A percentile compares a stretch with the other conserved stretches of the same genome.
Conservation (phyloP, 2,329 filamentous ascomycete species). For the Pseudocercospora fuligena region DNA sequence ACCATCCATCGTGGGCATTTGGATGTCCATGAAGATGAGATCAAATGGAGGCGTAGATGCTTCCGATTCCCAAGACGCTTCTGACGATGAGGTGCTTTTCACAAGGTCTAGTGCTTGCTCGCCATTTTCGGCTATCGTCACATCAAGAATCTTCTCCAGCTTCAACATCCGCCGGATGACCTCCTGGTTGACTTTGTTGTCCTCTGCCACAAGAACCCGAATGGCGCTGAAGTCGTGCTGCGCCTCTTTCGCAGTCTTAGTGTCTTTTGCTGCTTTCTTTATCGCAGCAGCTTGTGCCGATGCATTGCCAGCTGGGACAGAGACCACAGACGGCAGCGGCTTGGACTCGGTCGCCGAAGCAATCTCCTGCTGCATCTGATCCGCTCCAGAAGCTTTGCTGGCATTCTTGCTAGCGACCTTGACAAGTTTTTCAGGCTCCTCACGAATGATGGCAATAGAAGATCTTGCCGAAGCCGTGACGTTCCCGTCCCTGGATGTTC, state of each 20-base stretch:
- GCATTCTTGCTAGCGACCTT: not conserved
- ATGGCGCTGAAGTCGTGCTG: slow-evolving; percentile 64
- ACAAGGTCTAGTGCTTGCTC: slow-evolving; percentile 85
- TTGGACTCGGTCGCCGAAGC: not conserved
- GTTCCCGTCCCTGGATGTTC: slow-evolving; percentile 2
- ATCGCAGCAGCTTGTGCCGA: slow-evolving; percentile 44
- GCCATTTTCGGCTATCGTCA: slow-evolving; percentile 70
- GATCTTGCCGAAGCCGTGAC: slow-evolving; percentile 11
- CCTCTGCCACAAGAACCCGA: slow-evolving; percentile 84
- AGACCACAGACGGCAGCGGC: not conserved
- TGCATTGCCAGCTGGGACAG: slow-evolving; percentile 17
- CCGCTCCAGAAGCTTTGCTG: not conserved
- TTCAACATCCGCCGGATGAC: slow-evolving; percentile 69
- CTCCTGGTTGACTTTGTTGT: slow-evolving; percentile 69
- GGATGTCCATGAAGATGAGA: slow-evolving; percentile 85
- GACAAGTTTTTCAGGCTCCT: not conserved
- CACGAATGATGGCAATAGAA: slow-evolving; percentile 10
- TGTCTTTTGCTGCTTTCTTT: slow-evolving; percentile 56
- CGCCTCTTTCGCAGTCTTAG: slow-evolving; percentile 57
- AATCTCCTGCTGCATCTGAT: not conserved
- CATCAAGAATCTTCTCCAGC: slow-evolving; percentile 78
- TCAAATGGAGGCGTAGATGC: slow-evolving; percentile 64
- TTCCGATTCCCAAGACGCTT: slow-evolving; percentile 52
- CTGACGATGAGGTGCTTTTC: slow-evolving; percentile 50
- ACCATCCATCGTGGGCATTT: slow-evolving; percentile 93